Evolutionary conservation across 1,284 basidiomycete genomes (phyloP).

Genomic region (Ganoderma sinense): DNA sequence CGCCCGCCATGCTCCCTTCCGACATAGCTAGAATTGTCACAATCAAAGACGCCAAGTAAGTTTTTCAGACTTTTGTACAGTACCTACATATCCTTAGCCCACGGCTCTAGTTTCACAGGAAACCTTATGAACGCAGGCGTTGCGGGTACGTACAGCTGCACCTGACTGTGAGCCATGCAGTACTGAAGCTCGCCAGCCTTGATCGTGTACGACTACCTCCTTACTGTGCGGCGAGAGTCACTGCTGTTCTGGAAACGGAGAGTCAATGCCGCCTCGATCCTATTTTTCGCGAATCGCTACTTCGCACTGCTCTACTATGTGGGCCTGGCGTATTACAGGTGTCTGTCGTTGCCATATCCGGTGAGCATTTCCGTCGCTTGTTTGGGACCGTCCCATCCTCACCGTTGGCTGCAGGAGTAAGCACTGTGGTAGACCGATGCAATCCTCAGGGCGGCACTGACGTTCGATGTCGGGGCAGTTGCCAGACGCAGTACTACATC

Average conservation of each 20-base stretch:
- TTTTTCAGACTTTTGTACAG: background rate
- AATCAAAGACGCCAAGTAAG: background rate
- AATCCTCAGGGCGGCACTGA: background rate
- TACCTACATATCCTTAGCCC: too few species aligned
- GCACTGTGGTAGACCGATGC: background rate
- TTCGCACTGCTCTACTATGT: background rate
- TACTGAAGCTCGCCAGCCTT: background rate
- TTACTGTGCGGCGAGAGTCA: slow-evolving; percentile 12
- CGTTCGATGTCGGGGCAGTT: background rate
- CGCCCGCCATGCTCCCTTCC: background rate
- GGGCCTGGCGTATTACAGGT: background rate
- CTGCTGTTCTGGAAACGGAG: slow-evolving; percentile 13
- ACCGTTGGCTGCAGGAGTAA: background rate
- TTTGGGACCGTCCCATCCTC: background rate
- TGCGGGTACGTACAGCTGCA: background rate
- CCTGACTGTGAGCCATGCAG: background rate
- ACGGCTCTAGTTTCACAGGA: background rate
- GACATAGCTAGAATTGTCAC: background rate
- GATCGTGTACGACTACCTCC: slow-evolving; percentile 13
- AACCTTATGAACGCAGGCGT: background rate
- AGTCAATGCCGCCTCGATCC: background rate
- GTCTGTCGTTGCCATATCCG: background rate
- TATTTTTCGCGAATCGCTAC: slow-evolving; percentile 14
- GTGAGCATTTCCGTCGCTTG: background rate
- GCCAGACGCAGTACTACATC: background rate